phyloP scores from a whole-genome alignment of 352 stramenopile species.

The Globisporangium apiculatum region DNA sequence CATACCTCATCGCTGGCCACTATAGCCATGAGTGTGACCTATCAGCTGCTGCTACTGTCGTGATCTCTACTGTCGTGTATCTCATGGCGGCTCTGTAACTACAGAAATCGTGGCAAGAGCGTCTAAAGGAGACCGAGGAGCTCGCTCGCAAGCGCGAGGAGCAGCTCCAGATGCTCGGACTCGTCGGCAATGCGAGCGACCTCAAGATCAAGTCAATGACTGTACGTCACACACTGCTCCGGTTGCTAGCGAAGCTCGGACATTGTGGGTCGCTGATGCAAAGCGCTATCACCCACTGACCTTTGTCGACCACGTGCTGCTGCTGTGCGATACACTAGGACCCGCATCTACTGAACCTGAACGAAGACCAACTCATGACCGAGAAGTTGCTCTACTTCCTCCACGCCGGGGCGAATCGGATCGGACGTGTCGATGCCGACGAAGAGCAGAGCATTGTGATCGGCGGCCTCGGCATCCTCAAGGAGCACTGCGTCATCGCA shows the following conservation, averaged over 20 bases:
- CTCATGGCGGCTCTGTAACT: not conserved
- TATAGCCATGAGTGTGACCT: too few species aligned
- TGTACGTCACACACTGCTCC: conserved; percentile 12
- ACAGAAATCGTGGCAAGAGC: conserved; percentile 77
- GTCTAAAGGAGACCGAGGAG: conserved; percentile 76
- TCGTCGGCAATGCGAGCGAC: conserved; percentile 52
- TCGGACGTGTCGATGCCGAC: conserved; percentile 60
- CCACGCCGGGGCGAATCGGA: conserved; percentile 36
- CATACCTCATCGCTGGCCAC: not conserved
- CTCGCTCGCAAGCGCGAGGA: conserved; percentile 75
- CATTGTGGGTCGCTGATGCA: not conserved
- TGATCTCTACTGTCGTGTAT: not conserved
- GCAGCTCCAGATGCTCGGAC: conserved; percentile 59
- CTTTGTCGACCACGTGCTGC: not conserved
- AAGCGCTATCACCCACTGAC: not conserved
- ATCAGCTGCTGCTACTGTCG: not conserved
- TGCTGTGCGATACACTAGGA: conserved; percentile 19
- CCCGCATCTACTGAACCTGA: conserved; percentile 79
- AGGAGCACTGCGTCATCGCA: conserved; percentile 59
- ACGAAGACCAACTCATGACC: conserved; percentile 84
- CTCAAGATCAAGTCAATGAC: conserved; percentile 47
- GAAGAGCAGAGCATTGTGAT: conserved; percentile 73
- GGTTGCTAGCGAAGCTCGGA: not conserved
- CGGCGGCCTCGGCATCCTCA: conserved; percentile 68
- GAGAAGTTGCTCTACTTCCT: conserved; percentile 83